phyloP scores from a whole-genome alignment of 2,329 filamentous ascomycete genomes.

The Pseudophaeomoniella oleicola region DNA sequence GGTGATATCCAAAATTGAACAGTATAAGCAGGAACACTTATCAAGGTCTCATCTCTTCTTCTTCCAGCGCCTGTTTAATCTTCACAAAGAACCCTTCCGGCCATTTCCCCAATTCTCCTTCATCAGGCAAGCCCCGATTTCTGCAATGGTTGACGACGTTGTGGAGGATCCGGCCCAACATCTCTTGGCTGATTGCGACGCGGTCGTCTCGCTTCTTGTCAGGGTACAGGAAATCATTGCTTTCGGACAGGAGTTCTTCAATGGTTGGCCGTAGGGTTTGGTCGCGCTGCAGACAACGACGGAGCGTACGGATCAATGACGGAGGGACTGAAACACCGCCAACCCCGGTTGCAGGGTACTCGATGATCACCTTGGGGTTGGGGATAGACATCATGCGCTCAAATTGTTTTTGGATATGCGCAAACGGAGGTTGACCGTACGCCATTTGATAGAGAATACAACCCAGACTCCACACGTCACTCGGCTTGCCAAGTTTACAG shows the following conservation, averaged over 20 bases:
- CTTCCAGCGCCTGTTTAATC: slow-evolving; percentile 29
- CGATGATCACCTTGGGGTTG: slow-evolving; percentile 32
- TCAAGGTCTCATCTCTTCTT: too few species aligned
- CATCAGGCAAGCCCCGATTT: slow-evolving; percentile 38
- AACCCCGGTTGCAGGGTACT: slow-evolving; percentile 29
- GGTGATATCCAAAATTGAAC: too few species aligned
- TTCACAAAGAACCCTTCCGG: slow-evolving; percentile 32
- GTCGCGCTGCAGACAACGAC: slow-evolving; percentile 44
- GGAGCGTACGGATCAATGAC: slow-evolving; percentile 40
- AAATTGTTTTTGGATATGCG: slow-evolving; percentile 77
- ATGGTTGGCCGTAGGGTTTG: slow-evolving; percentile 41
- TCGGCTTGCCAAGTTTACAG: slow-evolving; percentile 91
- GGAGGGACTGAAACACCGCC: slow-evolving; percentile 37
- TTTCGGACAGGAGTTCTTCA: slow-evolving; percentile 38
- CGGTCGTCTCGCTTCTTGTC: slow-evolving; percentile 30
- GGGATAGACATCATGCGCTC: slow-evolving; percentile 52
- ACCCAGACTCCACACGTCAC: slow-evolving; percentile 88
- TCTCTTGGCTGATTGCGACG: slow-evolving; percentile 40
- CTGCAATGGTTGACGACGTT: slow-evolving; percentile 46
- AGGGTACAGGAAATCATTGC: slow-evolving; percentile 44
- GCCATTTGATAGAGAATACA: slow-evolving; percentile 98
- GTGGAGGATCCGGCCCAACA: slow-evolving; percentile 43
- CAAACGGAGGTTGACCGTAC: slow-evolving; percentile 91
- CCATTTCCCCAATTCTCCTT: slow-evolving; percentile 39
- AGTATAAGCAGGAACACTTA: too few species aligned